Percentiles rank a stretch among this genome's conserved stretches.
These are phyloP conservation scores for Nyssa sinensis DNA, from an alignment of 148 eudicot species.

Conservation along the genomic window DNA sequence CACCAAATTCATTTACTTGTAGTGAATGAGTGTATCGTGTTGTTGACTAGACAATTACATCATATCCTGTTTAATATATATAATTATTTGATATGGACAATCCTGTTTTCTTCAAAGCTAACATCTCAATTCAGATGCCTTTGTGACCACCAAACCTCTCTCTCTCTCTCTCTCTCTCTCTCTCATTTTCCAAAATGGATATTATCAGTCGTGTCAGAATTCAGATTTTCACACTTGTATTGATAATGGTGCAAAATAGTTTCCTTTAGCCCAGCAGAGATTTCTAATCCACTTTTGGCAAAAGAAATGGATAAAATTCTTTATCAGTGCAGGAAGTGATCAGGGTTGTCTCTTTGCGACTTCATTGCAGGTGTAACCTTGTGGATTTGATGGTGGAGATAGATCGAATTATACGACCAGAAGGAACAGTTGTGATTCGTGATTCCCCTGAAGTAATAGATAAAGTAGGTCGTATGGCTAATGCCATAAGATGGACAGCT, in stretches of 20 bases:
- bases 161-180: neutral
- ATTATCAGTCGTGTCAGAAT: neutral
- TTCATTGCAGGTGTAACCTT: conserved; percentile 68
- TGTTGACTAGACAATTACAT: neutral
- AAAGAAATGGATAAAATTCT: neutral
- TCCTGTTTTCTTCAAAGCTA: neutral
- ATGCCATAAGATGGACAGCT: conserved; percentile 66
- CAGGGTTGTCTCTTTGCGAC: neutral
- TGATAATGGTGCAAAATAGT: neutral
- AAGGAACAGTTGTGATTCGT: conserved; percentile 83
- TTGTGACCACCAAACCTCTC: too few relatives aligned
- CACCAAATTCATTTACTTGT: neutral
- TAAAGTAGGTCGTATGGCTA: conserved; percentile 68
- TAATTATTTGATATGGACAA: neutral
- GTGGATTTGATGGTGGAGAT: conserved; percentile 96
- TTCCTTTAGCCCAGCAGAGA: neutral
- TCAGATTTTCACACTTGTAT: neutral
- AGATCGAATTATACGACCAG: conserved; percentile 88
- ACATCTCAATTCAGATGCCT: too few relatives aligned
- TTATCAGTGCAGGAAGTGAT: neutral
- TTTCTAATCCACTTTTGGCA: neutral
- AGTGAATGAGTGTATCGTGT: neutral
- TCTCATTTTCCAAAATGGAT: too few relatives aligned
- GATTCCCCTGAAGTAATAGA: conserved; percentile 79
- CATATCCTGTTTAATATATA: too few relatives aligned